Evolutionary conservation across 257 asterid genomes (phyloP).

Genomic region (Fraxinus quadrangulata): DNA sequence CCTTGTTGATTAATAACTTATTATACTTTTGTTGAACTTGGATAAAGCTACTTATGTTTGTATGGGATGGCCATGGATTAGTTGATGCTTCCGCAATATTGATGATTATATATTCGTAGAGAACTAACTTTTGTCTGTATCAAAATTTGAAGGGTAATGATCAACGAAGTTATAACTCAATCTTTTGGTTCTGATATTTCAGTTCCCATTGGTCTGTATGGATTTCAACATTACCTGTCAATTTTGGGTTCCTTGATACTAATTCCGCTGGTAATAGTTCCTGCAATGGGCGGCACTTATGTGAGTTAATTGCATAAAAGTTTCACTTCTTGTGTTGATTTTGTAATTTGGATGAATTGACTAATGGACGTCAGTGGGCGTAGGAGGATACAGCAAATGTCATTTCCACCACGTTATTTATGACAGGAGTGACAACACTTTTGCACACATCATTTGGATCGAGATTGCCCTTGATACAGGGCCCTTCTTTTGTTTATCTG

Average conservation of each 20-base stretch:
- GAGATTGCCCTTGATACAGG: constrained; percentile 96
- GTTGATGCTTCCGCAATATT: constrained; percentile 9
- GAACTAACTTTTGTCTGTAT: not conserved
- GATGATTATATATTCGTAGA: not conserved
- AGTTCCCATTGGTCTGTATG: constrained; percentile 97
- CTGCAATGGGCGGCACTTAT: constrained; percentile 99
- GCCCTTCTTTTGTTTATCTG: constrained; percentile 94
- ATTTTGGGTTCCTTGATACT: constrained; percentile 90
- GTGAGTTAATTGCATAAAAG: constrained; percentile 53
- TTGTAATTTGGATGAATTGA: constrained; percentile 10
- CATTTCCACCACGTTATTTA: constrained; percentile 83
- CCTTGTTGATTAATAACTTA: not conserved
- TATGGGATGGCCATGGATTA: constrained; percentile 11
- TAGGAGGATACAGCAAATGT: constrained; percentile 95
- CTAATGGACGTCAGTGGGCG: constrained; percentile 32
- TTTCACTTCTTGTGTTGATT: not conserved
- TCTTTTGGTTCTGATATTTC: constrained; percentile 38
- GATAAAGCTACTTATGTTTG: not conserved
- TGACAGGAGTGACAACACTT: constrained; percentile 92
- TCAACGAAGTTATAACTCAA: constrained; percentile 12
- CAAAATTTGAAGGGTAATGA: not conserved
- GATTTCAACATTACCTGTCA: constrained; percentile 91
- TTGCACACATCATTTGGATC: constrained; percentile 90
- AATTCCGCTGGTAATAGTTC: constrained; percentile 93
- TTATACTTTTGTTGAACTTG: not conserved